These are phyloP conservation scores for Colletotrichum sojae DNA, from an alignment of 2,329 filamentous ascomycete species.

Conservation along the genomic window DNA sequence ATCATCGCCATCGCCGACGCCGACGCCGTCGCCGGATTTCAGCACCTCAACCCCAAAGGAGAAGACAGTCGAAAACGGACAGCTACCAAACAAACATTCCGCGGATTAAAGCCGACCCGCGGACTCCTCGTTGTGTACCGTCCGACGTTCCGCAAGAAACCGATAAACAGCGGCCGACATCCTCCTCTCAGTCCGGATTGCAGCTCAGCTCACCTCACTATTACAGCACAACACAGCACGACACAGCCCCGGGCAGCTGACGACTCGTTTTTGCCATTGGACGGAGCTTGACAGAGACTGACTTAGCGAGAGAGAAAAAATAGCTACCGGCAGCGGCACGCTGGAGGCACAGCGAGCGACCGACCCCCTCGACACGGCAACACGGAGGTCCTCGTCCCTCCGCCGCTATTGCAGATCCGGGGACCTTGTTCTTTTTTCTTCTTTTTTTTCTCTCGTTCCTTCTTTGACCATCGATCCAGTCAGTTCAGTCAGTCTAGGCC, in stretches of 20 bases:
- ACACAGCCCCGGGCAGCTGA: slow-evolving; percentile 37
- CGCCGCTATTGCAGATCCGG: slow-evolving; percentile 15
- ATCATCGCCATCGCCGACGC: slow-evolving; percentile 27
- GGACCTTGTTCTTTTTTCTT: slow-evolving; percentile 7
- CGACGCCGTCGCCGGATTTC: slow-evolving; percentile 1
- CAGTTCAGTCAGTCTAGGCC: background rate
- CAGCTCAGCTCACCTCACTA: background rate
- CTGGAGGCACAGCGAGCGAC: too few relatives aligned
- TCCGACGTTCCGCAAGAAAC: too few relatives aligned
- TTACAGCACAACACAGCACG: slow-evolving; percentile 12
- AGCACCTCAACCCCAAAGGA: background rate
- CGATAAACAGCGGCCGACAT: too few relatives aligned
- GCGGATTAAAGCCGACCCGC: background rate
- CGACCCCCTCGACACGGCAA: too few relatives aligned
- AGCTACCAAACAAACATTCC: background rate
- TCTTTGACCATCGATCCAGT: slow-evolving; percentile 9
- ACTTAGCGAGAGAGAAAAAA: background rate
- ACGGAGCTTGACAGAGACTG: background rate
- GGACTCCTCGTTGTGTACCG: background rate
- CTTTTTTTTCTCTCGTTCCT: slow-evolving; percentile 5
- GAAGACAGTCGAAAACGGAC: background rate
- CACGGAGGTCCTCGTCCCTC: background rate
- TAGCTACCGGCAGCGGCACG: too few relatives aligned
- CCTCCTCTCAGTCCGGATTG: too few relatives aligned
- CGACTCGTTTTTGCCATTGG: slow-evolving; percentile 40